A percentile compares a stretch with the other conserved stretches of the same genome.
phyloP scores from a whole-genome alignment of 169 alveolate species.

The Babesia gibsoni region DNA sequence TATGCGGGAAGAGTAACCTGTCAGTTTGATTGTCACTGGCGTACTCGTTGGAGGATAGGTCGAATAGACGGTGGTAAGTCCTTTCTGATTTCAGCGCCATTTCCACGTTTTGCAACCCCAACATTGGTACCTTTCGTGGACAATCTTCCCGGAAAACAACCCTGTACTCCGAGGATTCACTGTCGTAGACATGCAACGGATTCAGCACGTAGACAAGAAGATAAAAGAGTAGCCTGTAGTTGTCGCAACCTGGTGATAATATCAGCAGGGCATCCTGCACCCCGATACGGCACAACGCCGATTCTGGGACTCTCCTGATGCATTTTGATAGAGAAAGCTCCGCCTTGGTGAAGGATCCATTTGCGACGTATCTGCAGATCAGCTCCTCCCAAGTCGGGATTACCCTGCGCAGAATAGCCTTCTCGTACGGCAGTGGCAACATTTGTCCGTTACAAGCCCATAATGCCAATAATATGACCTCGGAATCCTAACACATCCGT shows the following conservation, averaged over 20 bases:
- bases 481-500: too few species aligned
- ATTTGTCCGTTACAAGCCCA: neutral
- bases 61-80: slow-evolving; percentile 28
- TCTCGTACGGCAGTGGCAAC: slow-evolving; percentile 62
- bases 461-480: too few species aligned
- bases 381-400: slow-evolving; percentile 65
- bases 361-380: slow-evolving; percentile 17
- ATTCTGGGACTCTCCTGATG: neutral
- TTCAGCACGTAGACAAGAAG: slow-evolving; percentile 48
- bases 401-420: slow-evolving; percentile 49
- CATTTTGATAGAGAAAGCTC: slow-evolving; percentile 1
- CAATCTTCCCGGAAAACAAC: neutral
- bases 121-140: neutral
- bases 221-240: slow-evolving; percentile 48
- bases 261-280: slow-evolving; percentile 38
- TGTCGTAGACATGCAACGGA: slow-evolving; percentile 60
- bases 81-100: slow-evolving; percentile 29
- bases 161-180: neutral
- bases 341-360: slow-evolving; percentile 2
- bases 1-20: neutral
- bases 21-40: neutral
- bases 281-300: slow-evolving; percentile 11
- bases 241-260: slow-evolving; percentile 55
- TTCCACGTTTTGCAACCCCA: slow-evolving; percentile 28
- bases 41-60: slow-evolving; percentile 17